A percentile compares a stretch with the other conserved stretches of the same genome.
phyloP scores from a whole-genome alignment of 1,284 basidiomycete species.

The Volvariella surrecta region DNA sequence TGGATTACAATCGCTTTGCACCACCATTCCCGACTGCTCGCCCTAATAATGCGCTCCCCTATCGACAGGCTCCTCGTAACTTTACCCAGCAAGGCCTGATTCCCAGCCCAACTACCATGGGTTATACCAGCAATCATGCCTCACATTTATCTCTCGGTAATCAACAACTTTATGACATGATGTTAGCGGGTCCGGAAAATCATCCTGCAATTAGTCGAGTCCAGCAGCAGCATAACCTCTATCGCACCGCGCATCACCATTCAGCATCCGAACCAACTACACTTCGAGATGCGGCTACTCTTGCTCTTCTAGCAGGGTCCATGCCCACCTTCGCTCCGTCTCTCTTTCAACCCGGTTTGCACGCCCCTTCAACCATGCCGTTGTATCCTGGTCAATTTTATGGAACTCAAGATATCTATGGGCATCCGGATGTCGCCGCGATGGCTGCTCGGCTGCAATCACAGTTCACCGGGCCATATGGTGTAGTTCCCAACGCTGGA shows the following conservation, averaged over 20 bases:
- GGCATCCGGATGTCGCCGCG: constrained; percentile 42
- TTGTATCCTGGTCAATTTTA: constrained; percentile 68
- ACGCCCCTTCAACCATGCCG: constrained; percentile 39
- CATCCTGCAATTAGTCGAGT: constrained; percentile 62
- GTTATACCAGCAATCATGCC: constrained; percentile 46
- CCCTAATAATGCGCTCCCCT: constrained; percentile 38
- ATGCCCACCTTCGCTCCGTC: constrained; percentile 43
- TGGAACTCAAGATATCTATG: constrained; percentile 48
- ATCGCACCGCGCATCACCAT: constrained; percentile 66
- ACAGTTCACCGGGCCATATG: constrained; percentile 55
- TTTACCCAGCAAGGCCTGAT: constrained; percentile 50
- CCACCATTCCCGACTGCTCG: constrained; percentile 41
- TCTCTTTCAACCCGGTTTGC: constrained; percentile 43
- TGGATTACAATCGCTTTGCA: constrained; percentile 42
- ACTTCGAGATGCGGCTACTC: constrained; percentile 53
- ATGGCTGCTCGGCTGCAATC: constrained; percentile 48
- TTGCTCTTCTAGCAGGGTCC: constrained; percentile 49
- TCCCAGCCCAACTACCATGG: constrained; percentile 44
- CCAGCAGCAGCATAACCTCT: constrained; percentile 66
- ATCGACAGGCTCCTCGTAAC: constrained; percentile 48
- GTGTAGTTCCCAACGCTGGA: constrained; percentile 11
- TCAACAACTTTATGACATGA: constrained; percentile 71
- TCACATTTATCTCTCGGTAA: constrained; percentile 59
- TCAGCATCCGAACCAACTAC: constrained; percentile 72
- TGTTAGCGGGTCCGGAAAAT: constrained; percentile 40